Conservation (phyloP, 352 stramenopile genomes). For the Phytophthora idaei region DNA sequence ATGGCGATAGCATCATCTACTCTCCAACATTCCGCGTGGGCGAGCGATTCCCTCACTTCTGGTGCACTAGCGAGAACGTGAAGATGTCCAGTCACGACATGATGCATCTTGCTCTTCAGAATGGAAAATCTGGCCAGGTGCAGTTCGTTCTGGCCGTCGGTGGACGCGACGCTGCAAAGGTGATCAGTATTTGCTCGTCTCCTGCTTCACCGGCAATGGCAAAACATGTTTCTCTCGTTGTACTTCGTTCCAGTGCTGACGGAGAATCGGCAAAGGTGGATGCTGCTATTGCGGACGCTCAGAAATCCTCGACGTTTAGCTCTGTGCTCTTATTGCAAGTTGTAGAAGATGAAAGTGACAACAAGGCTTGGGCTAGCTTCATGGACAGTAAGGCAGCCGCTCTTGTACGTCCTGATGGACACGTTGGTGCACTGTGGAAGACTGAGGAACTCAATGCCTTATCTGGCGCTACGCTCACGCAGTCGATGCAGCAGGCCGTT, state of each 20-base stretch:
- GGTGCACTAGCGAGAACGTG: conserved; percentile 31
- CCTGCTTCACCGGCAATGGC: conserved; percentile 12
- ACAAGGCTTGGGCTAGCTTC: conserved; percentile 53
- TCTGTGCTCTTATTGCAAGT: conserved; percentile 44
- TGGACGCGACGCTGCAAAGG: conserved; percentile 24
- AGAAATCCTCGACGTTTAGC: conserved; percentile 29
- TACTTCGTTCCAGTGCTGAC: conserved; percentile 37
- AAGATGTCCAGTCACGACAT: conserved; percentile 65
- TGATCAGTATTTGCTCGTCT: conserved; percentile 26
- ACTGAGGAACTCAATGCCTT: conserved; percentile 29
- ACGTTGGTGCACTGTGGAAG: conserved; percentile 72
- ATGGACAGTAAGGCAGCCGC: conserved; percentile 35
- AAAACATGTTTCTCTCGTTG: conserved; percentile 48
- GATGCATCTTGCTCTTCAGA: conserved; percentile 19
- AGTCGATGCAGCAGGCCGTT: conserved; percentile 33
- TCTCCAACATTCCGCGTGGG: conserved; percentile 53
- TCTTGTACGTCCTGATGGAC: conserved; percentile 82
- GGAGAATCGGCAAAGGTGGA: conserved; percentile 13
- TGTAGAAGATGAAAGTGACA: conserved; percentile 29
- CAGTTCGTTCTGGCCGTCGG: conserved; percentile 68
- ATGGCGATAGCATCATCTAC: conserved; percentile 41
- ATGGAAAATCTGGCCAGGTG: conserved; percentile 30
- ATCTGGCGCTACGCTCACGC: conserved; percentile 14
- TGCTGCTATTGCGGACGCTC: conserved; percentile 12
- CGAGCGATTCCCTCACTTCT: conserved; percentile 75